Evolutionary conservation across 345 rosid species (phyloP).

Genomic region (Linum tenue): DNA sequence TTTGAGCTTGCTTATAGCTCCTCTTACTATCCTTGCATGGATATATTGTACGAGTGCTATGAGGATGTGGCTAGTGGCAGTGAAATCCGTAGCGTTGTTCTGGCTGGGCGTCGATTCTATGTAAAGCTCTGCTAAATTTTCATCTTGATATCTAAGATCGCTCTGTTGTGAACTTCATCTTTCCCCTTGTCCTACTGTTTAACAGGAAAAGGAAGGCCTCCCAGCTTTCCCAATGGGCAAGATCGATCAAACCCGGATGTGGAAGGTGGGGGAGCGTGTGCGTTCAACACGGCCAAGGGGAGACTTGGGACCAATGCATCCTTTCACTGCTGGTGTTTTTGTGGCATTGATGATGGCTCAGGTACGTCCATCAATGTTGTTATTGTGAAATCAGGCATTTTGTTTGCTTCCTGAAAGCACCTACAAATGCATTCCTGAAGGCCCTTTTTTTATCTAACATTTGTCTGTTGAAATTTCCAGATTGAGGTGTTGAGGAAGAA

Average conservation of each 20-base stretch:
- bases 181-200: conserved; percentile 4
- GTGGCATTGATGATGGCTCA: conserved; percentile 98
- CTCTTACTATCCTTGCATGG: conserved; percentile 79
- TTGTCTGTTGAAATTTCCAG: conserved; percentile 29
- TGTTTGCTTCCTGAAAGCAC: neutral
- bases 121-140: conserved; percentile 23
- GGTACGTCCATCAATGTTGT: conserved; percentile 23
- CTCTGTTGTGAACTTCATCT: neutral
- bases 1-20: conserved; percentile 79
- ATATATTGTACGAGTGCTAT: conserved; percentile 75
- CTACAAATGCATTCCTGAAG: neutral
- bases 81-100: conserved; percentile 78
- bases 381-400: neutral
- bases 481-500: conserved; percentile 88
- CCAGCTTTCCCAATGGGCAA: conserved; percentile 99
- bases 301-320: conserved; percentile 70
- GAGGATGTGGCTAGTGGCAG: conserved; percentile 82
- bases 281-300: conserved; percentile 55
- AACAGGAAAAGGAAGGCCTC: conserved; percentile 82
- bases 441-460: neutral
- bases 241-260: conserved; percentile 91
- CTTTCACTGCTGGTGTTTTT: conserved; percentile 86
- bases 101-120: conserved; percentile 86
- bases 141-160: neutral
- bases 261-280: conserved; percentile 87